These are phyloP conservation scores for Blastobotrys persicus DNA, from an alignment of 1,139 yeast genomes.

Conservation along the genomic window DNA sequence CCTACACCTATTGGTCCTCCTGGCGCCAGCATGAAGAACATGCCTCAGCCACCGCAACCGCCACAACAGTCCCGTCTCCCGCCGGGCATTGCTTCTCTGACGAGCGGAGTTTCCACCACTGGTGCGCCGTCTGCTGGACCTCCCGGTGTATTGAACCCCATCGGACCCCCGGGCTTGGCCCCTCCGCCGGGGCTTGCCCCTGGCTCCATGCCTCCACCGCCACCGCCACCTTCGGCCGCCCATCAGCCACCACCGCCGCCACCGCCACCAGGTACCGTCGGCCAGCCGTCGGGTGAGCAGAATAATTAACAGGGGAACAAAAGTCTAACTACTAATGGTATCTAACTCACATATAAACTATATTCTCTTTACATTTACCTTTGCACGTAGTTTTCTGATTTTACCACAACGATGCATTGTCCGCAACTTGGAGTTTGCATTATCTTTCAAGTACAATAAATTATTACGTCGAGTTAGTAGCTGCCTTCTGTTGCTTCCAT, in stretches of 20 bases:
- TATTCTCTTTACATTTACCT: not conserved
- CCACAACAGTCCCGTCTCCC: constrained; percentile 7
- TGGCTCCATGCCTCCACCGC: constrained; percentile 29
- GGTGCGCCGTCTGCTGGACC: constrained; percentile 1
- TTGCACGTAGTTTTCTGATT: not conserved
- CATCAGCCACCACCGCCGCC: constrained; percentile 29
- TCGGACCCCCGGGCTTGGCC: constrained; percentile 18
- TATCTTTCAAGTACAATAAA: no score
- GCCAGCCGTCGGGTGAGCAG: not conserved
- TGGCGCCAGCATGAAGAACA: constrained; percentile 9
- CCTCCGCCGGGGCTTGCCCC: constrained; percentile 22
- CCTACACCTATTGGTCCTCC: constrained; percentile 16
- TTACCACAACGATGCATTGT: no score
- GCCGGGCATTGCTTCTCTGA: constrained; percentile 10
- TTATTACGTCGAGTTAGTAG: not conserved
- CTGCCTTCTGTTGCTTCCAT: constrained; percentile 43
- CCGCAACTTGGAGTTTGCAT: not conserved
- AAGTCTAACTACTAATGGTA: constrained; percentile 1
- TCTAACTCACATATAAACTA: constrained; percentile 2
- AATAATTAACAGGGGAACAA: not conserved
- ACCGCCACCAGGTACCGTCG: constrained; percentile 20
- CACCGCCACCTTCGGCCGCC: constrained; percentile 31
- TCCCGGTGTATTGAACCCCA: constrained; percentile 8
- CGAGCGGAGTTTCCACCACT: not conserved
- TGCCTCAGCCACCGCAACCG: constrained; percentile 7